Percentiles rank a stretch among this genome's conserved stretches.
phyloP scores from a whole-genome alignment of 2,329 filamentous ascomycete species.

The Dactylellina haptotyla region DNA sequence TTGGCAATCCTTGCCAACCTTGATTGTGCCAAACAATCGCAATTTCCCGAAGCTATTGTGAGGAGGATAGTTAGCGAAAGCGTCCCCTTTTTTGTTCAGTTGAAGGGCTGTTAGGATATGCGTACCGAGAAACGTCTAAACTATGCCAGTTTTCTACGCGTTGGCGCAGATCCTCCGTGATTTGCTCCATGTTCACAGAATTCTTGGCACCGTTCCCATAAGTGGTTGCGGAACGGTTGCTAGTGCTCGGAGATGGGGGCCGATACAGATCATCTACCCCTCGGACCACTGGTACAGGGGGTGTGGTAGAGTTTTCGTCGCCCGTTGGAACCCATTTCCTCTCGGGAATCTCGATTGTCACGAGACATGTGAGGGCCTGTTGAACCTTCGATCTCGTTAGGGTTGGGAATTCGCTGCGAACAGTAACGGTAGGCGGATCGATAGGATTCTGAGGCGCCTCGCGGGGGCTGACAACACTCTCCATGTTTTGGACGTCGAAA shows the following conservation, averaged over 20 bases:
- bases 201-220: slow-evolving; percentile 45
- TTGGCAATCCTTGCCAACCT: slow-evolving; percentile 93
- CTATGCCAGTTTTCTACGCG: slow-evolving; percentile 99
- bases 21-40: slow-evolving; percentile 85
- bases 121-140: slow-evolving; percentile 82
- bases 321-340: slow-evolving; percentile 85
- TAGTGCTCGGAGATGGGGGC: slow-evolving; percentile 70
- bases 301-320: slow-evolving; percentile 74
- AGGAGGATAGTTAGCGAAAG: background rate
- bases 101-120: background rate
- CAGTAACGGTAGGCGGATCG: slow-evolving; percentile 87
- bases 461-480: slow-evolving; percentile 80
- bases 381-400: slow-evolving; percentile 91
- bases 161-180: slow-evolving; percentile 82
- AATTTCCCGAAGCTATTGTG: slow-evolving; percentile 82
- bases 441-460: slow-evolving; percentile 79
- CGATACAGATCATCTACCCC: slow-evolving; percentile 68
- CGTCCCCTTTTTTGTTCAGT: slow-evolving; percentile 57
- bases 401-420: slow-evolving; percentile 96
- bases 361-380: slow-evolving; percentile 90
- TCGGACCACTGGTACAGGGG: slow-evolving; percentile 64
- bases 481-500: slow-evolving; percentile 96
- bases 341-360: slow-evolving; percentile 93
- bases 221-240: slow-evolving; percentile 56
- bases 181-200: slow-evolving; percentile 72